These are phyloP conservation scores for Asterochloris sp. DNA, from an alignment of 139 green algal species.

Conservation along the genomic window DNA sequence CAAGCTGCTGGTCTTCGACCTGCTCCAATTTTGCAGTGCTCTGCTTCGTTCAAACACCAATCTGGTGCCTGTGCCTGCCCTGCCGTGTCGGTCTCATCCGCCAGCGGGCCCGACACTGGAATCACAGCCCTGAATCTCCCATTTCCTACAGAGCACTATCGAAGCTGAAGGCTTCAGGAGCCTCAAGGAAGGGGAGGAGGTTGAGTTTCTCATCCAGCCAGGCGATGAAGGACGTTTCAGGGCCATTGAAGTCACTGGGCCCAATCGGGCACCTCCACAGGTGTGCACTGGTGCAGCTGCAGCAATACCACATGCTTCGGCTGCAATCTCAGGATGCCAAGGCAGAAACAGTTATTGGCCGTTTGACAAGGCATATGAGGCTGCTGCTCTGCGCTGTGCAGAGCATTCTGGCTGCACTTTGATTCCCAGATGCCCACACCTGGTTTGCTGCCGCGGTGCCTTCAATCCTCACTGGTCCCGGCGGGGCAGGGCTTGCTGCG, in stretches of 20 bases:
- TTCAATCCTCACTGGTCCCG: too few relatives aligned
- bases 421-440: too few relatives aligned
- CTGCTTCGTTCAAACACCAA: not conserved
- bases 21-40: not conserved
- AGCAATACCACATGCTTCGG: not conserved
- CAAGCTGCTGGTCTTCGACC: too few relatives aligned
- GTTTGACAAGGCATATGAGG: too few relatives aligned
- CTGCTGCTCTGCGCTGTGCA: too few relatives aligned
- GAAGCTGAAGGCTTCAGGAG: constrained; percentile 87
- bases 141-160: constrained; percentile 80
- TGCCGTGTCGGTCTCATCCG: not conserved
- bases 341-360: too few relatives aligned
- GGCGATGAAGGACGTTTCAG: constrained; percentile 86
- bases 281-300: constrained; percentile 24
- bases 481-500: too few relatives aligned
- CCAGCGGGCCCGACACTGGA: too few relatives aligned
- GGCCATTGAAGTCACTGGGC: constrained; percentile 88
- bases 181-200: constrained; percentile 83
- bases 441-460: too few relatives aligned
- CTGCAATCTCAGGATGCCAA: too few relatives aligned
- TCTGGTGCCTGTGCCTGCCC: not conserved
- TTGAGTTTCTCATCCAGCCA: constrained; percentile 88
- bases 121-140: too few relatives aligned
- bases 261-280: constrained; percentile 65
- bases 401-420: too few relatives aligned